Percentiles rank a stretch among this genome's conserved stretches.
These are phyloP conservation scores for Termitomyces sp. DNA, from an alignment of 768 basidiomycete genomes.

Conservation along the genomic window DNA sequence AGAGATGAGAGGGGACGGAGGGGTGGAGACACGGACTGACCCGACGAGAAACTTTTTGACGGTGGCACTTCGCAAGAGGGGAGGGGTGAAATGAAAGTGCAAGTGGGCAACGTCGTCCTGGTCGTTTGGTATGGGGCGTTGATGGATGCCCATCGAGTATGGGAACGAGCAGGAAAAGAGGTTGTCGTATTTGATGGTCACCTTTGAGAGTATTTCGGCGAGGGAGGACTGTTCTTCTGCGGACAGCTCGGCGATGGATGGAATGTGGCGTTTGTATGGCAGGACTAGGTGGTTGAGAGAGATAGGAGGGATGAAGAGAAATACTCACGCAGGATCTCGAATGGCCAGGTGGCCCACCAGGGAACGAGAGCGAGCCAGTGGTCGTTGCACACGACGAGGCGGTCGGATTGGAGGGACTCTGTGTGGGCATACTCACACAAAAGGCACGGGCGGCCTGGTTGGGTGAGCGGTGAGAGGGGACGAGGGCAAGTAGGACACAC, in stretches of 20 bases:
- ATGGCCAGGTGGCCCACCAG: constrained; percentile 97
- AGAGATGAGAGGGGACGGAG: background rate
- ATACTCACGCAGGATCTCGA: constrained; percentile 67
- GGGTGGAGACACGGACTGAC: constrained; percentile 32
- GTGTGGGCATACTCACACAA: constrained; percentile 75
- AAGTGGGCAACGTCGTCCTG: constrained; percentile 64
- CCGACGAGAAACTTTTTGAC: constrained; percentile 90
- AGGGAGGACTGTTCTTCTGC: constrained; percentile 56
- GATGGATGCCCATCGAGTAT: constrained; percentile 94
- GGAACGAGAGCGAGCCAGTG: constrained; percentile 85
- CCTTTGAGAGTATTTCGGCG: constrained; percentile 57
- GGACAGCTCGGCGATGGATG: constrained; percentile 58
- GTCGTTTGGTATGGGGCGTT: constrained; percentile 58
- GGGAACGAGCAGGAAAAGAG: constrained; percentile 84
- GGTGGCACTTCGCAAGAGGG: constrained; percentile 73
- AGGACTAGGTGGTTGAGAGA: constrained; percentile 42
- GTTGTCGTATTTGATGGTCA: constrained; percentile 72
- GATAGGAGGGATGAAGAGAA: background rate
- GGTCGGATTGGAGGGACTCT: constrained; percentile 46
- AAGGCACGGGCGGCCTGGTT: constrained; percentile 53
- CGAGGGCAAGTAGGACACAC: constrained; percentile 16
- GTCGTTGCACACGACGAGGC: constrained; percentile 66
- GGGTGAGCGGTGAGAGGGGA: background rate
- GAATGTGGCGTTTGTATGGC: constrained; percentile 73
- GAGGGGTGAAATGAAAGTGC: constrained; percentile 85